Evolutionary conservation across 257 asterid genomes (phyloP).

Genomic region (Capsicum pubescens): DNA sequence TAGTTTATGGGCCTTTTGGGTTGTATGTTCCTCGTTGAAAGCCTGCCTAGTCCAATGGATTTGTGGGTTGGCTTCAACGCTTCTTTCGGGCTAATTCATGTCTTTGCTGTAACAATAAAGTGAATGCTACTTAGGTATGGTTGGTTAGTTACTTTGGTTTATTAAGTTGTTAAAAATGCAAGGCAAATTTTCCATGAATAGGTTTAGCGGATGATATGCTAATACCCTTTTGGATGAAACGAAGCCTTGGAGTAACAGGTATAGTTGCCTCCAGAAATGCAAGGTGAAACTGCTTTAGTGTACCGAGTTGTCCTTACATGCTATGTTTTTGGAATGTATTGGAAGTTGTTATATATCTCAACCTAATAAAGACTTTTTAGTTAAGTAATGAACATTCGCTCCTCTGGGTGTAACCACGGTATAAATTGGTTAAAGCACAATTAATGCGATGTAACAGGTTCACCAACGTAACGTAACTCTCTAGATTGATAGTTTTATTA

Average conservation of each 20-base stretch:
- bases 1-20: slow-evolving; percentile 13
- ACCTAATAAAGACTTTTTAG: no score
- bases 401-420: no score
- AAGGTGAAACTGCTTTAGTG: no score
- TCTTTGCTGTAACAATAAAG: not conserved
- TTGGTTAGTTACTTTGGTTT: not conserved
- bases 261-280: no score
- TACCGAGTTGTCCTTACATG: no score
- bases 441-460: no score
- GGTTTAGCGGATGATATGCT: not conserved
- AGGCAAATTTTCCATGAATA: not conserved
- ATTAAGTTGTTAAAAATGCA: not conserved
- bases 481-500: not conserved
- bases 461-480: not conserved
- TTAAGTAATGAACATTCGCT: no score
- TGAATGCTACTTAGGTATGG: not conserved
- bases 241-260: no score
- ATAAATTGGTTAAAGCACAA: no score
- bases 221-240: not conserved
- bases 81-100: not conserved
- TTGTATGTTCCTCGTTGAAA: not conserved
- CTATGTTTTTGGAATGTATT: not conserved
- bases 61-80: not conserved
- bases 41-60: not conserved
- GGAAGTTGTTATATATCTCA: not conserved